phyloP scores from a whole-genome alignment of 768 basidiomycete species.

The Termitomyces sp. region DNA sequence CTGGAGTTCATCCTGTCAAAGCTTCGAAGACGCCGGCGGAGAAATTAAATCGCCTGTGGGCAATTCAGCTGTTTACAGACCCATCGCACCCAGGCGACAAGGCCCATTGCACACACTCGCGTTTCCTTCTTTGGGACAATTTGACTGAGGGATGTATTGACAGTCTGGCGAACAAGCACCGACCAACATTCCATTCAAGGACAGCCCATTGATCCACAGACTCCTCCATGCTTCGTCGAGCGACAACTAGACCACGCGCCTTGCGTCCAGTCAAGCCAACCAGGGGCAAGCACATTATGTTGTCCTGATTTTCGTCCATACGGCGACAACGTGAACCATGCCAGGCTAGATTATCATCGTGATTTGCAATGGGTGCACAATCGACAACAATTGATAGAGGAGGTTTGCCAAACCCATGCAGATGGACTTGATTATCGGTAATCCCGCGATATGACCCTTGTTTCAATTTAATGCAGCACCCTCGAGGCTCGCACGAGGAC shows the following conservation, averaged over 20 bases:
- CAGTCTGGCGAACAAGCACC: too few species aligned
- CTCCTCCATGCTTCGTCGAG: background rate
- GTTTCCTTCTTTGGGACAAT: background rate
- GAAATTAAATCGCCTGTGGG: background rate
- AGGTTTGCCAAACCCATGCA: background rate
- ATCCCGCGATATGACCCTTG: background rate
- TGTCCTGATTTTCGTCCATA: background rate
- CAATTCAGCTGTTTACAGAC: background rate
- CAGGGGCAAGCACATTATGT: background rate
- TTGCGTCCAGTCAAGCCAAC: background rate
- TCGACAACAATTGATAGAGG: background rate
- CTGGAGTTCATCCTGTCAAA: constrained; percentile 2
- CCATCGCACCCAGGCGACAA: background rate
- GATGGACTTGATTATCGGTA: background rate
- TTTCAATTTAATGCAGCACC: background rate
- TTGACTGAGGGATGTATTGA: too few species aligned
- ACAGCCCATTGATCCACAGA: background rate
- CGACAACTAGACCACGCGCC: background rate
- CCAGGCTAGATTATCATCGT: background rate
- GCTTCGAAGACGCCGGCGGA: background rate
- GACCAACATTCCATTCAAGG: background rate
- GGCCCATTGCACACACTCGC: background rate
- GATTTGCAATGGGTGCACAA: background rate
- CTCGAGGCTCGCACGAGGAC: constrained; percentile 1
- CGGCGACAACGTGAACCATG: background rate